phyloP scores from a whole-genome alignment of 2,329 filamentous ascomycete genomes.

The Pseudogymnoascus sp. region DNA sequence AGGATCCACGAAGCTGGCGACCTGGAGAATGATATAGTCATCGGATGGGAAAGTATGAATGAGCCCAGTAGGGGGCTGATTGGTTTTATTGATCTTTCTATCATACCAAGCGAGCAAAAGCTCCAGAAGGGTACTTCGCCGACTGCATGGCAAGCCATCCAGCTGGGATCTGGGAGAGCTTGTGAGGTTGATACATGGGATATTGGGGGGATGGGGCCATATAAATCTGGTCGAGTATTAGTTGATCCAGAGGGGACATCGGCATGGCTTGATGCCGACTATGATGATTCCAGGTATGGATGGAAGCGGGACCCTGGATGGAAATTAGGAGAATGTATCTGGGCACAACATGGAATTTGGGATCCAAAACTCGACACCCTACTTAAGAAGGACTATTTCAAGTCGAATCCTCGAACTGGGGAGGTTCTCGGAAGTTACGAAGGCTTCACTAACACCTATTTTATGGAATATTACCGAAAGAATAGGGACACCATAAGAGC shows the following conservation, averaged over 20 bases:
- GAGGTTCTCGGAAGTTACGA: slow-evolving; percentile 65
- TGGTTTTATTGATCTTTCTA: slow-evolving; percentile 71
- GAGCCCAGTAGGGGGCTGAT: slow-evolving; percentile 87
- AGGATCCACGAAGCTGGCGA: slow-evolving; percentile 86
- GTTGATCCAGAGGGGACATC: slow-evolving; percentile 81
- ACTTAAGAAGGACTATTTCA: slow-evolving; percentile 80
- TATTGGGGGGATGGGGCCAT: slow-evolving; percentile 86
- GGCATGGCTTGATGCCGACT: slow-evolving; percentile 75
- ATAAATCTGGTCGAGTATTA: slow-evolving; percentile 74
- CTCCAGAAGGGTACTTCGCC: slow-evolving; percentile 88
- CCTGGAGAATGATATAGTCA: slow-evolving; percentile 75
- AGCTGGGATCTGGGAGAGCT: slow-evolving; percentile 83
- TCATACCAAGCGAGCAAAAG: slow-evolving; percentile 78
- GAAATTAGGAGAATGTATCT: slow-evolving; percentile 90
- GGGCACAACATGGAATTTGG: slow-evolving; percentile 97
- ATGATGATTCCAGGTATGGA: slow-evolving; percentile 81
- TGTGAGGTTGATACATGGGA: slow-evolving; percentile 89
- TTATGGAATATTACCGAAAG: slow-evolving; percentile 74
- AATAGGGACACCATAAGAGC: slow-evolving; percentile 68
- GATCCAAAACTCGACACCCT: slow-evolving; percentile 71
- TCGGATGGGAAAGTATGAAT: slow-evolving; percentile 95
- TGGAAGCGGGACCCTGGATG: slow-evolving; percentile 83
- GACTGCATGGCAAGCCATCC: slow-evolving; percentile 86
- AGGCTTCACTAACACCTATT: slow-evolving; percentile 84
- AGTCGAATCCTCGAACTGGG: slow-evolving; percentile 66